Base-by-base conservation (phyloP, 2,329 filamentous ascomycete genomes). In the Leptographium radiaticola region DNA sequence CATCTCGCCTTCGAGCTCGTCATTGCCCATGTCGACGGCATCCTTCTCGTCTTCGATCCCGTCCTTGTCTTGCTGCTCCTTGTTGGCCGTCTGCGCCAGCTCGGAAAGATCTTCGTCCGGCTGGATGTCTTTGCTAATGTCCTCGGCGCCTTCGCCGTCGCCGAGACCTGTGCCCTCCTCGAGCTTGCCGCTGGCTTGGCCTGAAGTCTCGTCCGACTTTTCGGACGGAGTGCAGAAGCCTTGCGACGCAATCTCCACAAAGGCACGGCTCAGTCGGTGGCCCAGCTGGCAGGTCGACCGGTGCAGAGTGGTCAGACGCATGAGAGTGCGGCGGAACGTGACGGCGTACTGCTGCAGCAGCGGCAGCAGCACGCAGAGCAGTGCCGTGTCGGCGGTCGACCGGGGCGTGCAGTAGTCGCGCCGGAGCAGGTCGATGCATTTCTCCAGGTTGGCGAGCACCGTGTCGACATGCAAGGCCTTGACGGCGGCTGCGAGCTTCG, bases 121-220 rank as follows among this genome's bases (percentile, higher is more conserved):
- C 58, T 87, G 82, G 48, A 98, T 86, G 63, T 98, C 93, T 66
- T 98, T 97, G 69, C 90, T 97, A 59, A 98, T 97, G 67, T 98
- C 91, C 65, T 98, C 90, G 6, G 86, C 90, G 18, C 91, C 94
- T 67, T 96, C 87, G 12, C 93, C 94, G 47, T 96, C 93, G 20
- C 93, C 94, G 30, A 98, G 81, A 38, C 93, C 94, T 12, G 90
- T 97, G 16, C 94, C 94, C 40, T 82, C 83, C 68, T 98, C 91
- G 34, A 96, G 74, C 61, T 95, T 86, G 13, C 90, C 87, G 30
- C 80, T 77, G 20, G 48, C 48, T 20, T 58, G 43, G 20, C 54
- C 52, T 10, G 53, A 52, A 15, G 43, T 38, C 56, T 87, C 79
- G 20, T 80, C 81, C 51, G 81, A 76, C 54, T 84, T 80, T 47